Evolutionary conservation across 352 stramenopile species (phyloP).

Genomic region (Pythium volutum): DNA sequence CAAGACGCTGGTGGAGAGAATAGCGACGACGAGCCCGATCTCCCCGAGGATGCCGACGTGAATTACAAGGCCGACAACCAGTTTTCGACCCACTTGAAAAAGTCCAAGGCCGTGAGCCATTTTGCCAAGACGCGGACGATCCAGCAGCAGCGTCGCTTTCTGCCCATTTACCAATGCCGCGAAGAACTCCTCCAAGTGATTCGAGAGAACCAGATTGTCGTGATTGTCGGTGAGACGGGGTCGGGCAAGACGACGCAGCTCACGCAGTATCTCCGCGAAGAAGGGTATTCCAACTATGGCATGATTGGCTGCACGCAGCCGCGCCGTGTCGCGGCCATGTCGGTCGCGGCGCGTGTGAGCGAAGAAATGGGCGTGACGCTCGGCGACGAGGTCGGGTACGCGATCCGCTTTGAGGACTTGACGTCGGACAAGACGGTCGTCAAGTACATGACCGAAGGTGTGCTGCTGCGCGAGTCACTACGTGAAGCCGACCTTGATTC

Average conservation of each 20-base stretch:
- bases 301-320: slow-evolving; percentile 97
- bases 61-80: slow-evolving; percentile 95
- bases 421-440: slow-evolving; percentile 95
- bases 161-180: slow-evolving; percentile 95
- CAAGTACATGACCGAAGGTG: slow-evolving; percentile 96
- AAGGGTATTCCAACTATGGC: slow-evolving; percentile 86
- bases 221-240: slow-evolving; percentile 98
- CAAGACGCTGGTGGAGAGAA: slow-evolving; percentile 55
- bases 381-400: slow-evolving; percentile 89
- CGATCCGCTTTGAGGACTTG: slow-evolving; percentile 94
- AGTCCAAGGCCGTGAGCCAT: slow-evolving; percentile 88
- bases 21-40: slow-evolving; percentile 41
- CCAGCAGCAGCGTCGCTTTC: slow-evolving; percentile 93
- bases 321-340: slow-evolving; percentile 98
- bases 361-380: slow-evolving; percentile 96
- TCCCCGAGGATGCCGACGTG: slow-evolving; percentile 44
- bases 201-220: slow-evolving; percentile 97
- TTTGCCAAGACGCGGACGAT: slow-evolving; percentile 97
- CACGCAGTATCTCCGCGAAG: slow-evolving; percentile 94
- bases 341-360: slow-evolving; percentile 97
- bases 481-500: slow-evolving; percentile 84
- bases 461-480: slow-evolving; percentile 92
- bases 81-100: slow-evolving; percentile 94
- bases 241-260: slow-evolving; percentile 98
- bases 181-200: slow-evolving; percentile 97